Evolutionary conservation across 345 rosid species (phyloP), one percentile per base, ranked within the genome.

Genomic region (Garcia nutans): DNA sequence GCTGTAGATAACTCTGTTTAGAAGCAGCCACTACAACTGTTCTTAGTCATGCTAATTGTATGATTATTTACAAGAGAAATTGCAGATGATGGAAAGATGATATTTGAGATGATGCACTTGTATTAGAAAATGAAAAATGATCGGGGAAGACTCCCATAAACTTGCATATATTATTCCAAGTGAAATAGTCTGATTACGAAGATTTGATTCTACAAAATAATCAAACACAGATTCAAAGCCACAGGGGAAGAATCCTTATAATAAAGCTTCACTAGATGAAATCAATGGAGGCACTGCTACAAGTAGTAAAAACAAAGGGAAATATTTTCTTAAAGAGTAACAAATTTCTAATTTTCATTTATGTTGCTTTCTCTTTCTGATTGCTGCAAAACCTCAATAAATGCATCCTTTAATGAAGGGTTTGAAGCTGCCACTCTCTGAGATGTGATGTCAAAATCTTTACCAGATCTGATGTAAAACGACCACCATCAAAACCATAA

Each of bases 361-460:
- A 44, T 62, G 62, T 12, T 72, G 68, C 49, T 50, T 76, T 61
- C 50, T 86, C 81, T 84, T 76, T 80, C 89, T 45, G 80, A 73
- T 50, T 80, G 77, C 73, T 62, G 81, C 89, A 93, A 82, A 60
- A 87, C 91, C 84, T 92, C 88, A 11, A 87, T 85, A 77, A 96
- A 93, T 65, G 87, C 82, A 75, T 88, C 97, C 87, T 89, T 93
- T 63, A 93, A 82, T 57, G 63, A 82, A 44, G 87, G 88, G 81
- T 93, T 96, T 44, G 99, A 96, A 47, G 97, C 97, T 1, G 99
- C 99, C 9, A 92, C 87, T 80, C 97, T 85, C 70, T 88, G 93
- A 67, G 88, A 80, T 24, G 92, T 88, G 82, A 93, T 92, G 88
- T 93, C 88, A 67, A 96, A 87, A 44, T 93, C 97, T 80, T 85